These are phyloP conservation scores for Gossypium australe DNA, from an alignment of 345 rosid species.

Conservation along the genomic window DNA sequence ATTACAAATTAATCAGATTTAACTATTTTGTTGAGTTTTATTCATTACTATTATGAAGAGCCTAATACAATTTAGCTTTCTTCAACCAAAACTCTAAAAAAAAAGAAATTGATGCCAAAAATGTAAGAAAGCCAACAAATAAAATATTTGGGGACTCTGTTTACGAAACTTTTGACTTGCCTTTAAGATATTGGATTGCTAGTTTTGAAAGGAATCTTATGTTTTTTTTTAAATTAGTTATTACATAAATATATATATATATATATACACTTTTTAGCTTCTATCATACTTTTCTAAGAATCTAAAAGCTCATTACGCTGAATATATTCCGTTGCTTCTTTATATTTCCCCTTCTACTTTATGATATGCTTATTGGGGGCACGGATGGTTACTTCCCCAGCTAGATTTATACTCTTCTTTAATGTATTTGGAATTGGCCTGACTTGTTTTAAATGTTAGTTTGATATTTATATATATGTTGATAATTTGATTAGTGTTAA, in stretches of 20 bases:
- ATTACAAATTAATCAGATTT: neutral
- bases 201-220: neutral
- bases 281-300: constrained; percentile 11
- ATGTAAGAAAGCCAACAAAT: too few species aligned
- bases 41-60: neutral
- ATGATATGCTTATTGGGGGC: neutral
- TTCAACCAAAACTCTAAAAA: neutral
- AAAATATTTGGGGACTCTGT: neutral
- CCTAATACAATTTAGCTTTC: neutral
- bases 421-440: neutral
- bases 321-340: neutral
- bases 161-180: neutral
- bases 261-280: neutral
- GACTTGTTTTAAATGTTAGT: neutral
- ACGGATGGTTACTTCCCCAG: neutral
- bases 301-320: neutral
- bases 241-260: neutral
- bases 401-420: neutral
- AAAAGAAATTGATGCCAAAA: neutral
- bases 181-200: neutral
- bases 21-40: neutral
- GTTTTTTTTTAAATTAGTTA: neutral
- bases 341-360: neutral
- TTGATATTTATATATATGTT: neutral
- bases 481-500: constrained; percentile 4